Conservation (phyloP, 2,329 filamentous ascomycete species). For the Tolypocladium pustulatum region DNA sequence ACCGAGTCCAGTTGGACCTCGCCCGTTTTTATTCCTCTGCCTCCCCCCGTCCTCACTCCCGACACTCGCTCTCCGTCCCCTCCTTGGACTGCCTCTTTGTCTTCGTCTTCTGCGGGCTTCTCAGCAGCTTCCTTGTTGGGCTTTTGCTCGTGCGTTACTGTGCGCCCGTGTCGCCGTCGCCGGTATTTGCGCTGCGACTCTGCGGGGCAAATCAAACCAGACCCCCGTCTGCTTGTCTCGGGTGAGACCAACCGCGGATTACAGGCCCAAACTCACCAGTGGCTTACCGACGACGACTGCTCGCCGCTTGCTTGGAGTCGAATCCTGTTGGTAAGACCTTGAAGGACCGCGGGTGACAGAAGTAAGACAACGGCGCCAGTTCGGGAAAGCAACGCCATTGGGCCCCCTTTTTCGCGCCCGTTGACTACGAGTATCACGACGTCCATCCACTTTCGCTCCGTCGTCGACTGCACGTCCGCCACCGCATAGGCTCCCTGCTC, state of each 20-base stretch:
- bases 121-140: background rate
- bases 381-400: background rate
- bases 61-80: background rate
- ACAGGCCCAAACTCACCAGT: background rate
- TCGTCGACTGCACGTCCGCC: background rate
- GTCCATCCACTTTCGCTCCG: background rate
- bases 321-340: background rate
- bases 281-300: background rate
- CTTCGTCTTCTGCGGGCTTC: background rate
- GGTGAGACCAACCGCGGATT: background rate
- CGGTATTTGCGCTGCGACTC: background rate
- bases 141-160: background rate
- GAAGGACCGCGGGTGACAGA: background rate
- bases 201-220: constrained; percentile 2
- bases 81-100: background rate
- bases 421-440: background rate
- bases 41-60: background rate
- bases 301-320: background rate
- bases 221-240: constrained; percentile 4
- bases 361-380: background rate
- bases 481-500: background rate
- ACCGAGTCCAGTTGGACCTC: background rate
- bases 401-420: background rate
- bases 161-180: background rate
- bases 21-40: background rate